Evolutionary conservation across 768 basidiomycete species (phyloP).

Genomic region (Boletus tylopilopsis): DNA sequence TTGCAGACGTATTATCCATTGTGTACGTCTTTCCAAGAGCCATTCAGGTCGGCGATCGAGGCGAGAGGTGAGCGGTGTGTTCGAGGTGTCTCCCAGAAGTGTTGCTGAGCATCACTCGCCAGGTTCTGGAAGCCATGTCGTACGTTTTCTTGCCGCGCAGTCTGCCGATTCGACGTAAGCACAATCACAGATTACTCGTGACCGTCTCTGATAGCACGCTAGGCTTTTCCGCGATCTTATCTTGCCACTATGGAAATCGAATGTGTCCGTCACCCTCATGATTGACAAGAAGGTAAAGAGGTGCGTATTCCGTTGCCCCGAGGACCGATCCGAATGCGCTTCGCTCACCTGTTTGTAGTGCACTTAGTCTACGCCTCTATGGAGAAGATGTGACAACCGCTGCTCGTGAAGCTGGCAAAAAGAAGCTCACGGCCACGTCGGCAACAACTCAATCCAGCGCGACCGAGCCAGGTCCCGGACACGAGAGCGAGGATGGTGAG

Average conservation of each 20-base stretch:
- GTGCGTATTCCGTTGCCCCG: conserved; percentile 36
- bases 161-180: conserved; percentile 54
- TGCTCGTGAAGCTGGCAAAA: conserved; percentile 36
- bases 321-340: neutral
- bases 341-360: conserved; percentile 43
- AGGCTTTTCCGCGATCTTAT: conserved; percentile 77
- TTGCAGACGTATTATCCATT: conserved; percentile 81
- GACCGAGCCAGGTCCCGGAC: conserved; percentile 2
- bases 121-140: conserved; percentile 72
- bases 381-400: conserved; percentile 69
- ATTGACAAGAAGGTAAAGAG: conserved; percentile 96
- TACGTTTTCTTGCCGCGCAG: conserved; percentile 59
- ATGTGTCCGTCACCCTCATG: conserved; percentile 84
- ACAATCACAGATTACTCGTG: conserved; percentile 19
- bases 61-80: conserved; percentile 42
- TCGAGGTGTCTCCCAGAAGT: conserved; percentile 30
- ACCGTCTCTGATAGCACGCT: neutral
- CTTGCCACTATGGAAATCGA: conserved; percentile 97
- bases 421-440: conserved; percentile 8
- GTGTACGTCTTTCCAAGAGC: conserved; percentile 55
- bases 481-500: conserved; percentile 1
- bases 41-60: conserved; percentile 53
- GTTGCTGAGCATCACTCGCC: neutral
- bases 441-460: neutral
- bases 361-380: conserved; percentile 82